Evolutionary conservation across 371 early-diverging fungal genomes (phyloP), one percentile per base, ranked within the genome.

Genomic region (Zopfochytrium polystomum): DNA sequence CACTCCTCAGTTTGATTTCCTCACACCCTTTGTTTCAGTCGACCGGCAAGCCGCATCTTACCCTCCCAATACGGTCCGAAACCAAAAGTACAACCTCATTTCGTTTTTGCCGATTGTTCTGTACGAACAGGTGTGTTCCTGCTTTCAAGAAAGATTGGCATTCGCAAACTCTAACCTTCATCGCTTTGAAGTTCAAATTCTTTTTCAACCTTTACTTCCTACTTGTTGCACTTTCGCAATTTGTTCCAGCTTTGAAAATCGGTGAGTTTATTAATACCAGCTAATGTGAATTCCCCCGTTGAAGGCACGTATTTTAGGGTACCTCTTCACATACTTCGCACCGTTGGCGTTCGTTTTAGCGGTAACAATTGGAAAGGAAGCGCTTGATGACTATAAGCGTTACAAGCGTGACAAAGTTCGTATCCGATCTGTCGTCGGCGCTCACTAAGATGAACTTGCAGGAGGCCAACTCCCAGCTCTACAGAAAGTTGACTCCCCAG

Each of bases 191-290:
- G 91, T 96, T 98, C 80, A 89, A 90, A 65, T 88, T 91, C 63
- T 98, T 99, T 63, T 94, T 97, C 76, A 99, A 99, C 71, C 67
- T 98, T 52, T 99, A 95, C 70, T 99, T 99, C 68, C 76, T 99
- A 49, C 76, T 97, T 20, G 95, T 99, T 4, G 93, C 96, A 7
- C 68, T 98, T 52, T 91, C 94, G 20, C 99, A 99, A 75, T 86
- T 94, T 65, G 80, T 95, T 18, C 94, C 95, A 9, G 85, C 88
- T 22, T 78, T 96, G 53, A 85, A 88, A 68, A 90, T 90, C 35
- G 90, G 89, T 80, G 80, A 63, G 63, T 33, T 15, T 25, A 34
- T 3, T 11, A n/a, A 29, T 11, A 18, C 35, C 32, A 26, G 23
- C 1, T 5, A n/a, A 27, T 46, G n/a, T 31, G 25, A 22, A 35